Conservation (phyloP, 768 basidiomycete genomes). For the Kwoniella sp. region DNA sequence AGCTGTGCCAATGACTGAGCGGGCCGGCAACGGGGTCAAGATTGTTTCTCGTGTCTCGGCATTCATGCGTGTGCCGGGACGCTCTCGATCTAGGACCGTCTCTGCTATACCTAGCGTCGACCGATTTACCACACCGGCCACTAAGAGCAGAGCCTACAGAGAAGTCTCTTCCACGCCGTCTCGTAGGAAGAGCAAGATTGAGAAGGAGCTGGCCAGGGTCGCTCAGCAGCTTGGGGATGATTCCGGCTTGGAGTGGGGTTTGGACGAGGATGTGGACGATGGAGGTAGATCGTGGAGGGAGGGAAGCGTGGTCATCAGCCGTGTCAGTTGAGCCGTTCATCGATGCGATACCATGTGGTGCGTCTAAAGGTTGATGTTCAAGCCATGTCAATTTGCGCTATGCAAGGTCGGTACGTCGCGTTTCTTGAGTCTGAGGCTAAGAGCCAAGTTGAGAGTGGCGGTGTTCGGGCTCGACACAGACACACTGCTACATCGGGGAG, state of each 20-base stretch:
- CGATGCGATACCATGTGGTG: no score
- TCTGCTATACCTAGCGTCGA: neutral
- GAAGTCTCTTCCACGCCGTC: neutral
- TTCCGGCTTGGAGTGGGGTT: slow-evolving; percentile 37
- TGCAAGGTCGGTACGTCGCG: no score
- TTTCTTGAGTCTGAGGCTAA: no score
- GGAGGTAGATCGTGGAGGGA: slow-evolving; percentile 30
- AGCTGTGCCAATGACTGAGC: neutral
- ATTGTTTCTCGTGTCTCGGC: no score
- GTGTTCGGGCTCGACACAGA: no score
- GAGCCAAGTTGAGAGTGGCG: no score
- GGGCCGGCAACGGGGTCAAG: neutral
- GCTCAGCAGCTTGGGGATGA: slow-evolving; percentile 24
- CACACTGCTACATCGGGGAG: no score
- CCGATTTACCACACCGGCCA: neutral
- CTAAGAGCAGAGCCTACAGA: neutral
- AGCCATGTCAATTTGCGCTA: no score
- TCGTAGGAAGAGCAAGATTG: slow-evolving; percentile 3
- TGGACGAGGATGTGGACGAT: slow-evolving; percentile 35
- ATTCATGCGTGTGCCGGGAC: no score
- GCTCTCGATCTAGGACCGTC: neutral
- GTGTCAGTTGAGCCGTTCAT: no score
- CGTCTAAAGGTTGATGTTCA: no score
- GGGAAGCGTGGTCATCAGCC: slow-evolving; percentile 29
- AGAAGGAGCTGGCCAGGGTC: slow-evolving; percentile 22